Conservation (phyloP, 495 filamentous ascomycete species). For the Penicillium angulare region DNA sequence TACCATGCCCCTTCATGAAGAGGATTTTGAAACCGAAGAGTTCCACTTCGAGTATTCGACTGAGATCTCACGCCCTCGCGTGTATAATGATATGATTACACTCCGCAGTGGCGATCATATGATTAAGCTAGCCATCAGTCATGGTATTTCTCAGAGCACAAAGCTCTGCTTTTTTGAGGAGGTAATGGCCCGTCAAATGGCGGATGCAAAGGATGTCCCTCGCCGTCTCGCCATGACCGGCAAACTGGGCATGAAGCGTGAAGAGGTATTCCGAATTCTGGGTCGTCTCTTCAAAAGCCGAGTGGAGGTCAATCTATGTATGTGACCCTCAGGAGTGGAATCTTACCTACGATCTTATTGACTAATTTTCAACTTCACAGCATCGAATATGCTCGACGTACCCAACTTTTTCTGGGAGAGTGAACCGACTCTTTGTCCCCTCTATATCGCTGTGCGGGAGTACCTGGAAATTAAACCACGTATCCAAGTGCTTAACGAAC, state of each 20-base stretch:
- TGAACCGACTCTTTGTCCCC: slow-evolving; percentile 89
- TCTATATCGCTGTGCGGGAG: slow-evolving; percentile 92
- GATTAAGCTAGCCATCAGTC: slow-evolving; percentile 96
- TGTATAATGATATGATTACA: slow-evolving; percentile 99
- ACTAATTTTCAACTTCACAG: slow-evolving; percentile 40
- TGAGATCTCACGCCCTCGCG: slow-evolving; percentile 76
- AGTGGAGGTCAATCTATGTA: slow-evolving; percentile 98
- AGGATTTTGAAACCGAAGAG: slow-evolving; percentile 96
- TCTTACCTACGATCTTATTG: slow-evolving; percentile 5
- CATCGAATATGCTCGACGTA: slow-evolving; percentile 94
- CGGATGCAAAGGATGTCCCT: slow-evolving; percentile 86
- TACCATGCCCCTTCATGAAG: slow-evolving; percentile 69
- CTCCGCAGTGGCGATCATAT: slow-evolving; percentile 93
- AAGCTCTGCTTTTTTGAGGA: slow-evolving; percentile 97
- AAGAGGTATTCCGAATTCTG: slow-evolving; percentile 88
- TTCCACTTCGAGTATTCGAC: slow-evolving; percentile 98
- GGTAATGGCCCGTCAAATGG: slow-evolving; percentile 92
- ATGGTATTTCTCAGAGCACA: slow-evolving; percentile 96
- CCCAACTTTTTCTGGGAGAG: slow-evolving; percentile 99
- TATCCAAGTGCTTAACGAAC: slow-evolving; percentile 93
- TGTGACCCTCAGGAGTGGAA: slow-evolving; percentile 21
- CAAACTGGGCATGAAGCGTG: slow-evolving; percentile 84
- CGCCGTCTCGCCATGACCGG: slow-evolving; percentile 85
- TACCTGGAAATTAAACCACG: slow-evolving; percentile 97
- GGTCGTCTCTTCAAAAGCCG: slow-evolving; percentile 88